Evolutionary conservation across 2,329 filamentous ascomycete species (phyloP).

Genomic region (Podosphaera leucotricha): DNA sequence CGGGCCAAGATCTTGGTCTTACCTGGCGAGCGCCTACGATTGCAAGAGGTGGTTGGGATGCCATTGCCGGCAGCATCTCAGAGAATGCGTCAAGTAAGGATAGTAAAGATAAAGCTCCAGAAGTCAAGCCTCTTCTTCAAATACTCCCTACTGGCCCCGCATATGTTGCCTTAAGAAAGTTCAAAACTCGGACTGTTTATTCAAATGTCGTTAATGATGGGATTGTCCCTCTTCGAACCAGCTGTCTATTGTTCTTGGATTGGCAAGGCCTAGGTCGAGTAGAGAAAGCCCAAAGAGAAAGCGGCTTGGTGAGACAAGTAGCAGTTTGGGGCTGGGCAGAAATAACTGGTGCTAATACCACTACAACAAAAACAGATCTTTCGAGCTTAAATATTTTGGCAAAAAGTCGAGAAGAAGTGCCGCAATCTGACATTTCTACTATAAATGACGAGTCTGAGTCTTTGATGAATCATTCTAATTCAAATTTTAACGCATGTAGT

Average conservation of each 20-base stretch:
- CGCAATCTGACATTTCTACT: slow-evolving; percentile 27
- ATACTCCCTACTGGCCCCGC: slow-evolving; percentile 83
- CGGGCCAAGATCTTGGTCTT: slow-evolving; percentile 80
- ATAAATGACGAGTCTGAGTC: no score
- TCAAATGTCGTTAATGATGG: slow-evolving; percentile 96
- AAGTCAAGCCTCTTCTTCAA: slow-evolving; percentile 68
- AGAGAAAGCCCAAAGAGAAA: slow-evolving; percentile 80
- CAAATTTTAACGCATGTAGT: no score
- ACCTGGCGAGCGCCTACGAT: slow-evolving; percentile 83
- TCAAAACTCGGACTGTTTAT: slow-evolving; percentile 77
- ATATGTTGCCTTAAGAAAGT: slow-evolving; percentile 65
- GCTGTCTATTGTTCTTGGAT: slow-evolving; percentile 86
- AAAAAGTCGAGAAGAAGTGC: slow-evolving; percentile 26
- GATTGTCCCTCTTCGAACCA: slow-evolving; percentile 84
- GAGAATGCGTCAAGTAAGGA: slow-evolving; percentile 34
- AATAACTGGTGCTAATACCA: slow-evolving; percentile 47
- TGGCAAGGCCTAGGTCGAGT: slow-evolving; percentile 88
- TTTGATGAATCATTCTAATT: no score
- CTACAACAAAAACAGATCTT: slow-evolving; percentile 20
- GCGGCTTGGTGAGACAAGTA: slow-evolving; percentile 75
- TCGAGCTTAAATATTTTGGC: no score
- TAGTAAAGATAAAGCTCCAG: slow-evolving; percentile 40
- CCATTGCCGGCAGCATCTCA: slow-evolving; percentile 61
- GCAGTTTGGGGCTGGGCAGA: slow-evolving; percentile 92
- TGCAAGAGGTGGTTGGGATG: slow-evolving; percentile 67